Evolutionary conservation across 257 asterid genomes (phyloP), one percentile per base, ranked within the genome.

Genomic region (Solanum lycopersicoides): DNA sequence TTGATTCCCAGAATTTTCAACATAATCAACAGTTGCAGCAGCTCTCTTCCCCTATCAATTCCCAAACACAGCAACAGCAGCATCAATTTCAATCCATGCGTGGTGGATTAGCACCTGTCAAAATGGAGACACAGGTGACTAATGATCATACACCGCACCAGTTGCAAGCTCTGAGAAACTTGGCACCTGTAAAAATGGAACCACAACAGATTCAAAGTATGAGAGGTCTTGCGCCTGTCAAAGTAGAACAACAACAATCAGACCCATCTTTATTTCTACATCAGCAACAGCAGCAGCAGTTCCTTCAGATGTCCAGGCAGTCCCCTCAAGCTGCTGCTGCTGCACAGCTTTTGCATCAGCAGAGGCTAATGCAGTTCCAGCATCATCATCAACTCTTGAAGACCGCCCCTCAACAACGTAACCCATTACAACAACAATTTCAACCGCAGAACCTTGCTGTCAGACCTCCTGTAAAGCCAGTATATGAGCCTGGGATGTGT

Each of bases 401-500:
- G 88, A 44, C 95, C 53, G 86, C 93, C 89, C 98, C 99, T 86
- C 98, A 95, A 79, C 98, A 95, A 89, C 94, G 98, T 83, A 88
- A 94, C n/a, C 93, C 92, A 2, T 71, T 91, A 15, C 98, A 92
- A 77, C 90, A 90, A 4, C 99, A 94, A 90, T 93, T 92, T 87
- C 98, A 90, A 90, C 85, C 89, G 30, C 98, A 94, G 90, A 97
- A 88, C 89, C 83, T 93, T 88, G 91, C 96, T 25, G 56, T 84
- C 56, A 93, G 98, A 88, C 79, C 98, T 84, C 94, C 98, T 16
- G 91, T 68, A 41, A 97, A 94, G 87, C 95, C 98, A 6, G 92
- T 92, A 9, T 97, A 97, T 85, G 99, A 97, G 93, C 99, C 99
- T 42, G 99, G 99, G 85, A 97, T 92, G 97, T 93, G 99, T 89